Conservation (phyloP, 805 yeast species). For the Wickerhamomyces xylosicus region DNA sequence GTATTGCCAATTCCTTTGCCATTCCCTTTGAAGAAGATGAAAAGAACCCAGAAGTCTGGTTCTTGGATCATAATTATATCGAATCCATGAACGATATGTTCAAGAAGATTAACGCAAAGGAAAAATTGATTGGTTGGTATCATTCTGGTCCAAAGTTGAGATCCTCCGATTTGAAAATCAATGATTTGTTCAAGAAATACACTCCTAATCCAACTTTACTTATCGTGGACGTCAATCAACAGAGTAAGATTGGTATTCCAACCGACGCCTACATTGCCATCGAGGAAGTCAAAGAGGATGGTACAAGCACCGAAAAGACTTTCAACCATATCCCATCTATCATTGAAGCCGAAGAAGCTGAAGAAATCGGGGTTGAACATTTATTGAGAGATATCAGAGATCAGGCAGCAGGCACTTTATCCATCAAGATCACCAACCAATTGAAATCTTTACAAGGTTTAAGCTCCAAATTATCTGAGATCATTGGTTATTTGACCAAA, state of each 20-base stretch:
- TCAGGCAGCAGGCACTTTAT: slow-evolving; percentile 89
- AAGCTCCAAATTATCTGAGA: slow-evolving; percentile 67
- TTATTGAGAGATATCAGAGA: slow-evolving; percentile 88
- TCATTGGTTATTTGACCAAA: slow-evolving; percentile 66
- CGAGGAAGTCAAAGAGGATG: slow-evolving; percentile 94
- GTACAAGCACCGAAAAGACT: slow-evolving; percentile 84
- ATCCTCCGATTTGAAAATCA: slow-evolving; percentile 82
- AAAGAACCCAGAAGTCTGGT: slow-evolving; percentile 87
- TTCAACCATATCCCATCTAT: slow-evolving; percentile 88
- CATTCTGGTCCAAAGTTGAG: slow-evolving; percentile 93
- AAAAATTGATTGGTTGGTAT: slow-evolving; percentile 96
- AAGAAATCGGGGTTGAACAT: slow-evolving; percentile 98
- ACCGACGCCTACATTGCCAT: slow-evolving; percentile 91
- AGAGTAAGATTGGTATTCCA: slow-evolving; percentile 70
- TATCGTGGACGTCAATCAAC: slow-evolving; percentile 84
- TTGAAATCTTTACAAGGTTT: slow-evolving; percentile 81
- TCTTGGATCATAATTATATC: slow-evolving; percentile 90
- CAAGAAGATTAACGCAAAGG: slow-evolving; percentile 95
- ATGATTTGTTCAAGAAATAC: slow-evolving; percentile 80
- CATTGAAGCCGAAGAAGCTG: slow-evolving; percentile 97
- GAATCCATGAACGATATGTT: slow-evolving; percentile 98
- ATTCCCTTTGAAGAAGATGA: slow-evolving; percentile 98
- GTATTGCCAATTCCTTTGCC: slow-evolving; percentile 88
- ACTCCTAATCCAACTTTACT: slow-evolving; percentile 73
- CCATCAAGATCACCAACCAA: slow-evolving; percentile 81